phyloP scores from a whole-genome alignment of 169 alveolate genomes.

The Amoebophrya sp. region DNA sequence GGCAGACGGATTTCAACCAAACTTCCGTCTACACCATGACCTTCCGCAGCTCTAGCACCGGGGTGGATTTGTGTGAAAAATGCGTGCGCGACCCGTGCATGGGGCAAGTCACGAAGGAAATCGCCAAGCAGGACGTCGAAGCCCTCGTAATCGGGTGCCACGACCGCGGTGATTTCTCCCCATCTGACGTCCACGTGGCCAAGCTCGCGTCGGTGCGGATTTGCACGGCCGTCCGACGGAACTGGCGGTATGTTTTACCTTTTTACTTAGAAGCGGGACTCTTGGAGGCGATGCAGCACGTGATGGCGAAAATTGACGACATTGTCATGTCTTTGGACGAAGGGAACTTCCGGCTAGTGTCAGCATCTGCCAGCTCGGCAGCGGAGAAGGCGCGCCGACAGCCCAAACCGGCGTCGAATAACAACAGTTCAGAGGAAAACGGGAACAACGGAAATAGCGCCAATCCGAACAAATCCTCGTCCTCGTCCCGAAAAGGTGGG shows the following conservation, averaged over 20 bases:
- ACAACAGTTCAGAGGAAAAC: neutral
- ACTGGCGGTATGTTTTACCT: neutral
- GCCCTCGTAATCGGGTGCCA: neutral
- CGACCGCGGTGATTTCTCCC: neutral
- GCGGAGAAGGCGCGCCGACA: neutral
- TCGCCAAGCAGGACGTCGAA: neutral
- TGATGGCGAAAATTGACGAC: neutral
- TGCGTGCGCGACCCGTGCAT: neutral
- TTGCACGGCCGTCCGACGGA: neutral
- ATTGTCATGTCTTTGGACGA: neutral
- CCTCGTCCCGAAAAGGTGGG: neutral
- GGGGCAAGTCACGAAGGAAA: neutral
- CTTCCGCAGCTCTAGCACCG: neutral
- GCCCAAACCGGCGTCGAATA: neutral
- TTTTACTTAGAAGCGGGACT: neutral
- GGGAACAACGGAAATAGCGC: neutral
- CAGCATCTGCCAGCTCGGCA: neutral
- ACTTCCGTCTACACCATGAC: neutral
- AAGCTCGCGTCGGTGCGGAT: neutral
- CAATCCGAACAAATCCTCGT: neutral
- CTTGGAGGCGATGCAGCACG: neutral
- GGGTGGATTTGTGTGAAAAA: neutral
- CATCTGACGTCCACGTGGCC: neutral
- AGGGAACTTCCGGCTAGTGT: neutral
- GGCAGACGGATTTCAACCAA: slow-evolving; percentile 16